phyloP scores from a whole-genome alignment of 2,329 filamentous ascomycete genomes.

The Aspergillus sp. region DNA sequence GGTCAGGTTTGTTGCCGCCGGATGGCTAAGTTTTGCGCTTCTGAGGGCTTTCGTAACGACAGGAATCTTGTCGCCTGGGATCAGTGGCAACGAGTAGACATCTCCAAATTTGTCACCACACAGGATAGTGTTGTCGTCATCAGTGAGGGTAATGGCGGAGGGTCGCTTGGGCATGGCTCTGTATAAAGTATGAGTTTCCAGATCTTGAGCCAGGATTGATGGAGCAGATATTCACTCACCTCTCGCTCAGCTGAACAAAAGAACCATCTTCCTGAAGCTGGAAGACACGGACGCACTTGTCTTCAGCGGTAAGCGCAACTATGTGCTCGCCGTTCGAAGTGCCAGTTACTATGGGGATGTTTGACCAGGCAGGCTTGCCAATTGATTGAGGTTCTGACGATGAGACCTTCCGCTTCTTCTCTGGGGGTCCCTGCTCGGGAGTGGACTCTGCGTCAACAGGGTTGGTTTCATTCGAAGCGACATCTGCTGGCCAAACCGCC shows the following conservation, averaged over 20 bases:
- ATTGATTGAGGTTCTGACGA: slow-evolving; percentile 24
- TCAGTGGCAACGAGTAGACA: slow-evolving; percentile 82
- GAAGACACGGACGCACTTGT: slow-evolving; percentile 88
- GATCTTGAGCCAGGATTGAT: neutral
- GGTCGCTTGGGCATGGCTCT: slow-evolving; percentile 89
- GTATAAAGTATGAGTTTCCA: slow-evolving; percentile 13
- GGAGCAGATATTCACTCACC: slow-evolving; percentile 53
- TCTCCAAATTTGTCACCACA: slow-evolving; percentile 96
- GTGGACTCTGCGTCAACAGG: slow-evolving; percentile 26
- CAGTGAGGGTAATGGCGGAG: slow-evolving; percentile 70
- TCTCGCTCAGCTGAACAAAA: slow-evolving; percentile 68
- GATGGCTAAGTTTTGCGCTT: slow-evolving; percentile 45
- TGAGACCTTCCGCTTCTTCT: slow-evolving; percentile 48
- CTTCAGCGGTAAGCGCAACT: slow-evolving; percentile 80
- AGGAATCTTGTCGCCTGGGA: slow-evolving; percentile 44
- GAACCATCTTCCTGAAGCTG: slow-evolving; percentile 62
- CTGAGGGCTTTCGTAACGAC: slow-evolving; percentile 36
- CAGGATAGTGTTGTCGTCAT: slow-evolving; percentile 71
- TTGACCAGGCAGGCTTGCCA: slow-evolving; percentile 47
- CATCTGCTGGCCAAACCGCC: slow-evolving; percentile 58
- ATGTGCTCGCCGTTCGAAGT: slow-evolving; percentile 68
- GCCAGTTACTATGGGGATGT: slow-evolving; percentile 68
- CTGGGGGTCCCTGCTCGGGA: slow-evolving; percentile 40
- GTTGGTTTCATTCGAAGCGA: slow-evolving; percentile 31
- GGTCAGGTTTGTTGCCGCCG: slow-evolving; percentile 59